Percentiles rank a stretch among this genome's conserved stretches.
Conservation (phyloP, 148 eudicot species). For the Chenopodium berlandieri region DNA sequence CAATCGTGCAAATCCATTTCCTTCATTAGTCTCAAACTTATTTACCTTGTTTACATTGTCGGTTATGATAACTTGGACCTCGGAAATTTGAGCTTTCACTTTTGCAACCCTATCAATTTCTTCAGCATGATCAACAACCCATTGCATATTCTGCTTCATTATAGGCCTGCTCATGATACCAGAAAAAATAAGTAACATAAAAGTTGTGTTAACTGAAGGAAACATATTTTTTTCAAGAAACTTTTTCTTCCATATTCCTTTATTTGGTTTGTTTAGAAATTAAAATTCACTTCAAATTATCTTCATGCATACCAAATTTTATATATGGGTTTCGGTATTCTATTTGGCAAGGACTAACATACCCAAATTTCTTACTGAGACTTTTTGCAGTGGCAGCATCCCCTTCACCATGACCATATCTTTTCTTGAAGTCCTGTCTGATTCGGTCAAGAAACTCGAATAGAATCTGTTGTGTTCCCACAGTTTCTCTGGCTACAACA, state of each 20-base stretch:
- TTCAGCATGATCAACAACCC: slow-evolving; percentile 5
- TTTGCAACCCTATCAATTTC: slow-evolving; percentile 14
- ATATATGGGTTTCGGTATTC: too few relatives aligned
- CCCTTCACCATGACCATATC: not conserved
- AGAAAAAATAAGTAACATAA: too few relatives aligned
- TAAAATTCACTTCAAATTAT: too few relatives aligned
- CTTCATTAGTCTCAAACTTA: not conserved
- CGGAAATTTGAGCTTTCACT: slow-evolving; percentile 12
- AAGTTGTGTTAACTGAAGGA: too few relatives aligned
- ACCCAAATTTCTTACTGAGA: slow-evolving; percentile 15
- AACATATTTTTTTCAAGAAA: too few relatives aligned
- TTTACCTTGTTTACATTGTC: slow-evolving; percentile 22
- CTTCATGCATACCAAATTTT: too few relatives aligned
- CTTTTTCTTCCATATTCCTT: too few relatives aligned
- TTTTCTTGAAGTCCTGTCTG: slow-evolving; percentile 11
- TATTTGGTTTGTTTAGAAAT: too few relatives aligned
- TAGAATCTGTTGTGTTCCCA: not conserved
- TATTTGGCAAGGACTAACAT: not conserved
- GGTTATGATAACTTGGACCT: slow-evolving; percentile 4
- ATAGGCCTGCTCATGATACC: not conserved
- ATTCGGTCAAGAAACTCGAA: slow-evolving; percentile 10
- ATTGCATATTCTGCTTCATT: slow-evolving; percentile 14
- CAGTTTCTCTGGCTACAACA: slow-evolving; percentile 17
- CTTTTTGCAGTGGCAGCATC: slow-evolving; percentile 3
- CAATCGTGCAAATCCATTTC: not conserved